Conservation (phyloP, 106 monocot species). For the Allium cepa region DNA sequence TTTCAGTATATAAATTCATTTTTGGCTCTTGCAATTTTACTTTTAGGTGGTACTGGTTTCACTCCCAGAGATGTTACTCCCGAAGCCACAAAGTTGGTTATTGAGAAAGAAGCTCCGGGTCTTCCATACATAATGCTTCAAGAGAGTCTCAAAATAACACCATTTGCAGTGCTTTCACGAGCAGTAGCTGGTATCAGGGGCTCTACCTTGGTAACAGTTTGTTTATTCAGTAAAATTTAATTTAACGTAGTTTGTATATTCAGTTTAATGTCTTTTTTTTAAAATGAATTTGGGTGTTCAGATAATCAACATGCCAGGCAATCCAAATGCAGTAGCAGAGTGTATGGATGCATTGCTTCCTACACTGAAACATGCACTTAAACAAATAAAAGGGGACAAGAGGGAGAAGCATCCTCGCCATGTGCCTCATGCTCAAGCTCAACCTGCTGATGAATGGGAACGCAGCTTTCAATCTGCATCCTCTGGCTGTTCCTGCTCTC, state of each 20-base stretch:
- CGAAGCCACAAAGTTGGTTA: slow-evolving; percentile 76
- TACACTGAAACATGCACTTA: slow-evolving; percentile 74
- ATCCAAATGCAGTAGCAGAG: slow-evolving; percentile 89
- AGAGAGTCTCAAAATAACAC: slow-evolving; percentile 97
- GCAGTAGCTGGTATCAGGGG: slow-evolving; percentile 88
- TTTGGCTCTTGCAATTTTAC: neutral
- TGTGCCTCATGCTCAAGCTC: slow-evolving; percentile 57
- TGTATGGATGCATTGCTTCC: slow-evolving; percentile 87
- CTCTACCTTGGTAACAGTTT: slow-evolving; percentile 68
- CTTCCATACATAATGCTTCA: slow-evolving; percentile 81
- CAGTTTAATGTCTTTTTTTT: neutral
- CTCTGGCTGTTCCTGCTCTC: slow-evolving; percentile 45
- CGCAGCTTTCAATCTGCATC: slow-evolving; percentile 52
- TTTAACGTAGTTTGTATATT: neutral
- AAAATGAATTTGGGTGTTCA: slow-evolving; percentile 13
- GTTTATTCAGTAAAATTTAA: neutral
- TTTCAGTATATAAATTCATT: neutral
- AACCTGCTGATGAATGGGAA: slow-evolving; percentile 69
- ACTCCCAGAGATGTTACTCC: slow-evolving; percentile 97
- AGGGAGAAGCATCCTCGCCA: slow-evolving; percentile 98
- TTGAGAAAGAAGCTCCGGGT: slow-evolving; percentile 86
- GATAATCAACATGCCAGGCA: slow-evolving; percentile 99
- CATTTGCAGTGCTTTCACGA: slow-evolving; percentile 86
- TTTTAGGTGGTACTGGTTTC: slow-evolving; percentile 89
- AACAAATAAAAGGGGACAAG: slow-evolving; percentile 85